Evolutionary conservation across 176 grass and related monocot genomes (phyloP).

Genomic region (Oropetium thomaeum): DNA sequence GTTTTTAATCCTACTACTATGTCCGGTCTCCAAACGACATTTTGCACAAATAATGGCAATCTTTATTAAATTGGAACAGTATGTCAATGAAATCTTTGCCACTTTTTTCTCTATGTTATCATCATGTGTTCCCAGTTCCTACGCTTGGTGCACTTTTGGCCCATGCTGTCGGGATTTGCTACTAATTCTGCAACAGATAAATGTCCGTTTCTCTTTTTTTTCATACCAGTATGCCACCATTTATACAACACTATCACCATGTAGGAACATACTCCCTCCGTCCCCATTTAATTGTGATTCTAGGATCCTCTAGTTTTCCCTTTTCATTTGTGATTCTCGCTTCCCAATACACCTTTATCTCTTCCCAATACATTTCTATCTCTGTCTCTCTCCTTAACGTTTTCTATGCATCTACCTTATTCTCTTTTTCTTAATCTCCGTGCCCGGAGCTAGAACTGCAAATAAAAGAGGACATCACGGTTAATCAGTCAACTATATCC

Average conservation of each 20-base stretch:
- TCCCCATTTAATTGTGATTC: too few species aligned
- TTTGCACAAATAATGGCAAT: neutral
- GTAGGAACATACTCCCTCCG: too few species aligned
- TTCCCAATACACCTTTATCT: too few species aligned
- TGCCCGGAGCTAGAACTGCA: too few species aligned
- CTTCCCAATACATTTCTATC: too few species aligned
- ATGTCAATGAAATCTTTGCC: neutral
- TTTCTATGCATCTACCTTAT: too few species aligned
- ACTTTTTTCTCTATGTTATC: neutral
- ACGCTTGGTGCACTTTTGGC: neutral
- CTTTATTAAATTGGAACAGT: constrained; percentile 1
- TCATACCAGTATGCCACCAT: neutral
- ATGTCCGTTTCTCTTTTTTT: neutral
- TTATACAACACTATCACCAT: neutral
- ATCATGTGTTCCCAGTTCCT: neutral
- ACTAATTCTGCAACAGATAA: neutral
- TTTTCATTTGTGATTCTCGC: too few species aligned
- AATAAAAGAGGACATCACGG: neutral
- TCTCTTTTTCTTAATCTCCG: too few species aligned
- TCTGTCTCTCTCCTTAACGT: too few species aligned
- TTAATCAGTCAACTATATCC: neutral
- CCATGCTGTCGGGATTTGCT: neutral
- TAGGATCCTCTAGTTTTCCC: too few species aligned
- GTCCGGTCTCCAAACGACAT: neutral
- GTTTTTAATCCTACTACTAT: constrained; percentile 6